phyloP scores from a whole-genome alignment of 2,329 filamentous ascomycete species.

The Penicillium sp. region DNA sequence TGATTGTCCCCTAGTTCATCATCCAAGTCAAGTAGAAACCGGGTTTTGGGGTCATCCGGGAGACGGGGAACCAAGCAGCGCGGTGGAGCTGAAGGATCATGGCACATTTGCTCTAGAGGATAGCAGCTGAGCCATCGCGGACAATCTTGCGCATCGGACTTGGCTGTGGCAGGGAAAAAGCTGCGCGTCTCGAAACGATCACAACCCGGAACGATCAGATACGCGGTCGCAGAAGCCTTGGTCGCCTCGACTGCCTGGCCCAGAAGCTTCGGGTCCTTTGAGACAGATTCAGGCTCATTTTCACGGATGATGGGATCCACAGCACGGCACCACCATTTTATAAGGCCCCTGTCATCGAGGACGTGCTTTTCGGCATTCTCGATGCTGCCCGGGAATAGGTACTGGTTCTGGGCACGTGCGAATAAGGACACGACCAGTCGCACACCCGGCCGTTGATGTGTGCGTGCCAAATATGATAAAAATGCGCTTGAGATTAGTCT shows the following conservation, averaged over 20 bases:
- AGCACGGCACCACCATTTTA: conserved; percentile 93
- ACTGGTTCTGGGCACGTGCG: conserved; percentile 85
- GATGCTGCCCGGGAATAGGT: conserved; percentile 87
- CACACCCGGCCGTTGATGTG: conserved; percentile 59
- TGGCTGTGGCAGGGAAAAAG: conserved; percentile 62
- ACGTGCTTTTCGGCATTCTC: conserved; percentile 85
- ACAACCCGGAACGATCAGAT: conserved; percentile 81
- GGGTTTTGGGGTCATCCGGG: conserved; percentile 90
- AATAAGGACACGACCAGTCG: conserved; percentile 82
- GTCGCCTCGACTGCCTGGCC: conserved; percentile 29
- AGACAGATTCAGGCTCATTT: conserved; percentile 40
- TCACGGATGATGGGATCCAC: conserved; percentile 67
- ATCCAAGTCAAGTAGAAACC: conserved; percentile 84
- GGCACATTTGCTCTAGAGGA: conserved; percentile 68
- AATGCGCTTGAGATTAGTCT: conserved; percentile 71
- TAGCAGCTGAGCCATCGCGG: conserved; percentile 57
- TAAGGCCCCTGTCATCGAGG: conserved; percentile 79
- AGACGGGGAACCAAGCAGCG: conserved; percentile 84
- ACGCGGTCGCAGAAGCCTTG: conserved; percentile 58
- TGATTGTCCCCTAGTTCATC: conserved; percentile 58
- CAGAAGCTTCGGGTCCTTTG: conserved; percentile 28
- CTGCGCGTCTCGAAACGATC: conserved; percentile 75
- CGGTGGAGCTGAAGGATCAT: conserved; percentile 64
- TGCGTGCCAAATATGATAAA: conserved; percentile 66
- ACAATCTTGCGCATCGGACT: conserved; percentile 35